phyloP scores from a whole-genome alignment of 2,329 filamentous ascomycete genomes.

The Hypoxylon sp. region DNA sequence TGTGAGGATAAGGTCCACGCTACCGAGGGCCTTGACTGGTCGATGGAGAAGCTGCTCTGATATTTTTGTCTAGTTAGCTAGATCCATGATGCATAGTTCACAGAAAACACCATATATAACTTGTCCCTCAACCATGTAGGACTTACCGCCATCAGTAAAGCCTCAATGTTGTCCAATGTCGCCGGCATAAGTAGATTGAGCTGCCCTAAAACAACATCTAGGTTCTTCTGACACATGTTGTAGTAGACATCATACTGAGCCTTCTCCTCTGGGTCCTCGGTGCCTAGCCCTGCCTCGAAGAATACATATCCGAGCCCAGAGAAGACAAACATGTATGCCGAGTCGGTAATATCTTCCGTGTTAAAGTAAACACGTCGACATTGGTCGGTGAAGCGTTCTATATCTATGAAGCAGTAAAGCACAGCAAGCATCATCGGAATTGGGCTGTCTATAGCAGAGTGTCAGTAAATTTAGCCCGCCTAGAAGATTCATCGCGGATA shows the following conservation, averaged over 20 bases:
- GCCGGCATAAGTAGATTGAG: slow-evolving; percentile 58
- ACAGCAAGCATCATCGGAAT: slow-evolving; percentile 60
- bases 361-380: slow-evolving; percentile 61
- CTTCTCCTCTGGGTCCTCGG: slow-evolving; percentile 38
- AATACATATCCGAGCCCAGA: slow-evolving; percentile 46
- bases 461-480: too few relatives aligned
- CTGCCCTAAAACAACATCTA: slow-evolving; percentile 46
- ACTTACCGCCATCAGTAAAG: slow-evolving; percentile 56
- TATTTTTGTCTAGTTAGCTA: slow-evolving; percentile 8
- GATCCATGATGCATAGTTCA: too few relatives aligned
- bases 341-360: slow-evolving; percentile 59
- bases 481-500: too few relatives aligned
- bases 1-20: slow-evolving; percentile 45
- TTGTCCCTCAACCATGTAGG: too few relatives aligned
- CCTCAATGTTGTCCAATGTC: slow-evolving; percentile 57
- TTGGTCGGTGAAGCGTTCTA: slow-evolving; percentile 59
- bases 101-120: too few relatives aligned
- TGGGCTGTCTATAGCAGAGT: slow-evolving; percentile 48
- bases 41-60: slow-evolving; percentile 42
- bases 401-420: slow-evolving; percentile 58
- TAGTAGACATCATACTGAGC: slow-evolving; percentile 41
- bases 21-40: slow-evolving; percentile 44
- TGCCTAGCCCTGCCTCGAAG: slow-evolving; percentile 43
- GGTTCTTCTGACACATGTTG: slow-evolving; percentile 44
- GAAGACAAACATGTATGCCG: slow-evolving; percentile 55